Conservation (phyloP, 768 basidiomycete genomes). For the Fibroporia radiculosa region DNA sequence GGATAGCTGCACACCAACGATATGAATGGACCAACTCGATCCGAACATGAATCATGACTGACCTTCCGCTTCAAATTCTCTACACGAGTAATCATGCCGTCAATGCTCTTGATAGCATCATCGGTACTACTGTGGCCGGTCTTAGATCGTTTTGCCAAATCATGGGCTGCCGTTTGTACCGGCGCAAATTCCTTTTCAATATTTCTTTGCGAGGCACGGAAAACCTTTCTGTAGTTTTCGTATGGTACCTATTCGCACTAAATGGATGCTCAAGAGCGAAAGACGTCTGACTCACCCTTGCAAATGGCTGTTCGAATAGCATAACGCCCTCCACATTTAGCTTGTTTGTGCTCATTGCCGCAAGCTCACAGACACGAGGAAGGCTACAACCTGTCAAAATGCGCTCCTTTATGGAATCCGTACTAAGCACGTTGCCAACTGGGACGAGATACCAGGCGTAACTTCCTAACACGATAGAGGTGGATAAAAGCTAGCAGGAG, state of each 20-base stretch:
- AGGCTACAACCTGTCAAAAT: too few species aligned
- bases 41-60: constrained; percentile 6
- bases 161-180: constrained; percentile 47
- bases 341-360: constrained; percentile 37
- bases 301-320: constrained; percentile 82
- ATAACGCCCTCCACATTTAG: constrained; percentile 66
- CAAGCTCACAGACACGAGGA: too few species aligned
- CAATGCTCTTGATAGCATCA: constrained; percentile 43
- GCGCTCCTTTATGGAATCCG: too few species aligned
- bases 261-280: constrained; percentile 1
- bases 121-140: constrained; percentile 33
- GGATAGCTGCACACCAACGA: constrained; percentile 29
- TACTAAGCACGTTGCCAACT: too few species aligned
- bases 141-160: constrained; percentile 45
- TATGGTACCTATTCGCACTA: constrained; percentile 63
- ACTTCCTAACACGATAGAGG: too few species aligned
- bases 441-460: too few species aligned
- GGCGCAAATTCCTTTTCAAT: constrained; percentile 72
- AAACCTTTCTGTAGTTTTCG: constrained; percentile 85
- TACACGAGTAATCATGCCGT: constrained; percentile 69
- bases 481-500: too few species aligned
- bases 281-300: constrained; percentile 46
- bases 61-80: constrained; percentile 89
- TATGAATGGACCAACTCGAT: not conserved
- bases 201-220: constrained; percentile 72